Evolutionary conservation across 2,329 filamentous ascomycete genomes (phyloP).

Genomic region (Mycocentrospora acerina): DNA sequence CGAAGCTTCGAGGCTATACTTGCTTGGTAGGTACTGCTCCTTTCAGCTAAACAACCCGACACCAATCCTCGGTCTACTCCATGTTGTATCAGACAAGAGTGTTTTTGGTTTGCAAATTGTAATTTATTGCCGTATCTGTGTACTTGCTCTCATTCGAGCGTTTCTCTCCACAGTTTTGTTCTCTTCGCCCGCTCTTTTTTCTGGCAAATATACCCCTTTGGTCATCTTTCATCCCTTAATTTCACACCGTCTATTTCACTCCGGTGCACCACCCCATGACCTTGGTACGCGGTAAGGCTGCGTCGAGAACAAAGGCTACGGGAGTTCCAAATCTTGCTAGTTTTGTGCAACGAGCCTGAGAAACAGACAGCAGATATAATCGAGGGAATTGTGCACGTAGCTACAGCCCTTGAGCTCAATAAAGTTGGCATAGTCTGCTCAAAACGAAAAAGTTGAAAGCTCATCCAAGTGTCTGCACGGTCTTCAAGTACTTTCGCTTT

Average conservation of each 20-base stretch:
- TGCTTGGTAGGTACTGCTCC: conserved; percentile 40
- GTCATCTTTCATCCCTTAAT: conserved; percentile 10
- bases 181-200: conserved; percentile 1
- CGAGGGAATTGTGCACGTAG: conserved; percentile 40
- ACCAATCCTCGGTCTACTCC: conserved; percentile 29
- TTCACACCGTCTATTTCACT: conserved; percentile 8
- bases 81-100: conserved; percentile 41
- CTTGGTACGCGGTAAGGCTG: conserved; percentile 29
- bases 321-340: conserved; percentile 30
- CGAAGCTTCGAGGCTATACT: conserved; percentile 37
- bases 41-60: conserved; percentile 45
- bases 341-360: conserved; percentile 33
- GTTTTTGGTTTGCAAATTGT: conserved; percentile 30
- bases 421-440: conserved; percentile 5
- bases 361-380: conserved; percentile 28
- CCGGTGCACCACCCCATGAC: conserved; percentile 19
- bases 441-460: not conserved
- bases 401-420: conserved; percentile 27
- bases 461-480: not conserved
- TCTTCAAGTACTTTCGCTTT: too few species aligned
- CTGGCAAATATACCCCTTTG: conserved; percentile 2
- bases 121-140: conserved; percentile 35
- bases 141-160: conserved; percentile 25
- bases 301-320: conserved; percentile 35
- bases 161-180: conserved; percentile 10